These are phyloP conservation scores for Trichoderma sp. DNA, from an alignment of 2,329 filamentous ascomycete species.

Conservation along the genomic window DNA sequence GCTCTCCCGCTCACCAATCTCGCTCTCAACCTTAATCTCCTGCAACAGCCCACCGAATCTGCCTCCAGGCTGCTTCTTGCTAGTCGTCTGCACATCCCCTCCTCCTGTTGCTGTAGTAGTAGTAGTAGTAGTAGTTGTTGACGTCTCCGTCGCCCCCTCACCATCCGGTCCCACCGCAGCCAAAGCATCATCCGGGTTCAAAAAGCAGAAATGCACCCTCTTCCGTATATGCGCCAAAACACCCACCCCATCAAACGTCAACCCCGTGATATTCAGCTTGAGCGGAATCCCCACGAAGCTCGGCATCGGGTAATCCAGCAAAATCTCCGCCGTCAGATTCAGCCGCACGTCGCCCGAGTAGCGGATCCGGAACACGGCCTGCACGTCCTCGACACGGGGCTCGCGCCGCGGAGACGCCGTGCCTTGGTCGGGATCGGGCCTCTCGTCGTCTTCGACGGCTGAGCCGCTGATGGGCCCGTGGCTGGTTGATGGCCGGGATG, in stretches of 20 bases:
- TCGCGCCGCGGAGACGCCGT: slow-evolving; percentile 56
- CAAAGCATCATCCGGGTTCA: slow-evolving; percentile 87
- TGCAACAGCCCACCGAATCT: slow-evolving; percentile 76
- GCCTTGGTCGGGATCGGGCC: neutral
- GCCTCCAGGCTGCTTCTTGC: slow-evolving; percentile 30
- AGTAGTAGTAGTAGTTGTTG: neutral
- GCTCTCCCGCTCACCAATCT: slow-evolving; percentile 89
- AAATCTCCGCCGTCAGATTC: slow-evolving; percentile 88
- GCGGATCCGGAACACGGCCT: slow-evolving; percentile 86
- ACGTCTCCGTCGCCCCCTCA: slow-evolving; percentile 22
- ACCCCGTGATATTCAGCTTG: slow-evolving; percentile 89
- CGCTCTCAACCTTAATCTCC: slow-evolving; percentile 94
- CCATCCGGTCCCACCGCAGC: slow-evolving; percentile 61
- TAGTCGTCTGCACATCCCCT: slow-evolving; percentile 20
- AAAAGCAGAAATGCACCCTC: slow-evolving; percentile 88
- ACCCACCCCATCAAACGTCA: slow-evolving; percentile 93
- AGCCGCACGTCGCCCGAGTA: slow-evolving; percentile 88
- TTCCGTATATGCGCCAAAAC: slow-evolving; percentile 89
- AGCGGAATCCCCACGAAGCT: slow-evolving; percentile 96
- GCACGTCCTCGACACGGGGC: slow-evolving; percentile 79
- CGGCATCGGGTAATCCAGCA: slow-evolving; percentile 97
- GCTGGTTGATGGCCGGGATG: slow-evolving; percentile 60
- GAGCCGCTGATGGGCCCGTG: slow-evolving; percentile 46
- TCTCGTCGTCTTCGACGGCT: slow-evolving; percentile 38
- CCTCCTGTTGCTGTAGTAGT: neutral